Base-by-base conservation (phyloP, 176 grass and related monocot species). In the Paspalum vaginatum region DNA sequence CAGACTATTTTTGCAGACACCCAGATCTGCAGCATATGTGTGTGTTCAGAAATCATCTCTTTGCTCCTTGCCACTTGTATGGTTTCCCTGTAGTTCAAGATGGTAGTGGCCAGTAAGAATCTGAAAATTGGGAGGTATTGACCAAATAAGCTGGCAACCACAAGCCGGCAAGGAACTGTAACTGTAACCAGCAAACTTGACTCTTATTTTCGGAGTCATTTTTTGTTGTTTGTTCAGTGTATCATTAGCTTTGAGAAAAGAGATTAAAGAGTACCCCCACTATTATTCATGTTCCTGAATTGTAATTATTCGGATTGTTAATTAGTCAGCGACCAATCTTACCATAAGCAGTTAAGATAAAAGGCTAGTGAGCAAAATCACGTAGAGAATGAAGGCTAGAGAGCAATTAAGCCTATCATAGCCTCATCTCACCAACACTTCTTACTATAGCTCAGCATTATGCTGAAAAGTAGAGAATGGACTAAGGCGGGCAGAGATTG, bases 1-100 rank as follows among this genome's bases (percentile, higher is more conserved):
- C 15, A 50, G 22, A 38, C 78, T 81, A 81, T 76, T 76, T 61
- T 81, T 76, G 78, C 16, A 14, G 17, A 71, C 65, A 70, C 82
- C 57, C 25, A 72, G 72, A 87, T 83, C 73, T 65, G 39, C 65
- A 56, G 20, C 47, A 64, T 55, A 65, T 78, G 48, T 56, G 64
- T 71, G 24, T 57, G 47, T 87, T 64, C 18, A 77, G 65, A 66
- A 87, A 46, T 69, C 46, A 51, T n/a, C 39, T 55, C 72, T 8
- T 16, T 32, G n/a, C n/a, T 68, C 42, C 42, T 65, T 44, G n/a
- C 64, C 84, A 81, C 52, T 44, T 75, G 61, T 43, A 59, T 27
- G 27, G 13, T 24, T 11, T 49, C 4, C 27, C 6, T 62, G 54
- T 61, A 79, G 62, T 61, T 70, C 45, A 39, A 56, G 7, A 48